These are phyloP conservation scores for Coniosporium tulheliwenetii DNA, from an alignment of 2,329 filamentous ascomycete species.

Conservation along the genomic window DNA sequence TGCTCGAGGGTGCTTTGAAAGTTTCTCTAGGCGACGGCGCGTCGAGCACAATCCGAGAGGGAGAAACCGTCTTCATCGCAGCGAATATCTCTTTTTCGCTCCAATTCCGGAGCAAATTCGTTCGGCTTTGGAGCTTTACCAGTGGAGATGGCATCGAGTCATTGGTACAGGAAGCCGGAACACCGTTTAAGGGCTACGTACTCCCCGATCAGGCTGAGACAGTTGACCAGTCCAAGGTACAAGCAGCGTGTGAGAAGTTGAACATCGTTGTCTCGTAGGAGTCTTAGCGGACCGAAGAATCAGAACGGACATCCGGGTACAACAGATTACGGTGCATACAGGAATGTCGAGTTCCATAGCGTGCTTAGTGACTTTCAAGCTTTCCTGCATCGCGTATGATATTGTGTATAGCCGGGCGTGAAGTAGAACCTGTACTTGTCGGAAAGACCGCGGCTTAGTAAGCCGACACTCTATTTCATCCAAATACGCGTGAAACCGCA, in stretches of 20 bases:
- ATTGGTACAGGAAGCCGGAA: not conserved
- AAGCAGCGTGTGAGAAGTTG: not conserved
- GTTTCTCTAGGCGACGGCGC: conserved; percentile 22
- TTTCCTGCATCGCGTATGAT: too few species aligned
- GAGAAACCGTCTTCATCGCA: conserved; percentile 34
- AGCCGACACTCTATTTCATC: too few species aligned
- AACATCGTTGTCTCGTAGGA: not conserved
- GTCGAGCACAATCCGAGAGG: conserved; percentile 24
- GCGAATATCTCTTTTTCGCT: conserved; percentile 30
- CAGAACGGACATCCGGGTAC: not conserved
- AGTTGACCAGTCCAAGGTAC: not conserved
- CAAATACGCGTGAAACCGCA: too few species aligned
- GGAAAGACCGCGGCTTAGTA: too few species aligned
- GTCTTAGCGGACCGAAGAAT: not conserved
- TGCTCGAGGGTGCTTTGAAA: conserved; percentile 30
- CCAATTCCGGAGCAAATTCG: conserved; percentile 29
- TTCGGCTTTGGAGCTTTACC: conserved; percentile 31
- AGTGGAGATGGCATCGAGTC: conserved; percentile 29
- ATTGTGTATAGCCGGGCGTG: too few species aligned
- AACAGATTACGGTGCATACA: too few species aligned
- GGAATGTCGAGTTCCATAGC: too few species aligned
- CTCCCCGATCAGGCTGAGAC: not conserved
- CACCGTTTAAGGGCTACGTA: not conserved
- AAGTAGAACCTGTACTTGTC: too few species aligned
- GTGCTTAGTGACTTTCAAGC: too few species aligned